Base-by-base conservation (phyloP, 768 basidiomycete species). In the Daedaleopsis sinensis region DNA sequence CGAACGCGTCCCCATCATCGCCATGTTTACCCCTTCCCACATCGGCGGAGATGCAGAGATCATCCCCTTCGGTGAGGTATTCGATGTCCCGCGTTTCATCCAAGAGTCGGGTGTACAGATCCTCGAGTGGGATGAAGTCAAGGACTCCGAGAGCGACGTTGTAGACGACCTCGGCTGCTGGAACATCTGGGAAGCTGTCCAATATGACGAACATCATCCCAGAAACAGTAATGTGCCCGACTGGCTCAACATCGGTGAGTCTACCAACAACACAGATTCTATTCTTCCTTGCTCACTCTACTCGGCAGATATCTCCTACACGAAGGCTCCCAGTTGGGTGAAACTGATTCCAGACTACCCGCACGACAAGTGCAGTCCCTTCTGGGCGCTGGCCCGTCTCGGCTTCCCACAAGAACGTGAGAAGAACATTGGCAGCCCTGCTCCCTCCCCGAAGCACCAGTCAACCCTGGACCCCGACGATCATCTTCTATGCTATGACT, bases 71-170 rank as follows among this genome's bases (percentile, higher is more conserved):
- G 67, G 75, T n/a, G 78, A 79, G 19, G 73, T 81, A 27, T 80
- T 79, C 66, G 77, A 81, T 61, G 62, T 80, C 12, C 71, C 73
- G 1, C 73, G 77, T 5, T 73, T 79, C 52, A 72, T 71, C 43
- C 19, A 67, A 47, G 68, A 68, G 32, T 76, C 80, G n/a, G 71
- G 73, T 32, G 62, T 69, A 16, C 75, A 74, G 0, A 66, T 81
- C 13, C 64, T 81, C 44, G 77, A 81, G 62, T 81, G 79, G 79
- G 44, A 65, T 39, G 77, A 81, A 51, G 72, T 81, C 62, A 81
- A 81, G 61, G 70, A 74, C 55, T 64, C 72, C 13, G 63, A 65
- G 42, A 73, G 69, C 57, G 44, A 59, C 32, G 65, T 68, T 42
- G 44, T 73, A 42, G 79, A 80, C 13, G 72, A 74, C 36, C 39